Base-by-base conservation (phyloP, 345 rosid species). In the Heritiera fomes region DNA sequence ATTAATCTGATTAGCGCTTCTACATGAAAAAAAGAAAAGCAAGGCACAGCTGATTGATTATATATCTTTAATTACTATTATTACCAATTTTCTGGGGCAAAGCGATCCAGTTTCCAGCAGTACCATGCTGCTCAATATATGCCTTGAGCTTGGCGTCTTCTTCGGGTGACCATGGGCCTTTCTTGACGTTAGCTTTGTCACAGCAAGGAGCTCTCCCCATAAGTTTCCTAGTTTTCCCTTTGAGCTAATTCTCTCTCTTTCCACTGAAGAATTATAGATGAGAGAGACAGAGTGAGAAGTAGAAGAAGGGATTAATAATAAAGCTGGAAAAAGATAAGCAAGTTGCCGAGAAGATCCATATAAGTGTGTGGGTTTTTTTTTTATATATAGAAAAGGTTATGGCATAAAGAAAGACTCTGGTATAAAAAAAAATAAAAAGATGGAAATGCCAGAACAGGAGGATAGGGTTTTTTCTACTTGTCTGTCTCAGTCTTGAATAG, bases 191-290 rank as follows among this genome's bases (percentile, higher is more conserved):
- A 12, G 90, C 85, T 80, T 88, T 93, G 85, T 93, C 98, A 80
- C 96, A 93, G 79, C 98, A 91, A 76, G 96, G 98, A 77, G 94
- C 92, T 87, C 94, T 91, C 56, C 94, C 94, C 94, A 91, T 93
- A 46, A 12, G 14, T 52, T 77, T 66, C 46, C 58, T 65, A 40
- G 34, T 58, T 55, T 64, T 56, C 60, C 40, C 28, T 81, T 62
- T 18, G 43, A n/a, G 10, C 6, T 56, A 56, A 56, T 56, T 69
- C 38, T 30, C 45, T 23, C 64, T 79, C 41, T 60, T 83, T 78
- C 72, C 65, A 76, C 80, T 67, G 28, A 59, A 58, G 63, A 79
- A 79, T 73, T 76, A 75, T 72, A 23, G 61, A 82, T 70, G 85
- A 82, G 85, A 82, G 80, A 78, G 79, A 74, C 28, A 23, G 28